phyloP scores from a whole-genome alignment of 2,329 filamentous ascomycete species.

The Exophiala dermatitidis region DNA sequence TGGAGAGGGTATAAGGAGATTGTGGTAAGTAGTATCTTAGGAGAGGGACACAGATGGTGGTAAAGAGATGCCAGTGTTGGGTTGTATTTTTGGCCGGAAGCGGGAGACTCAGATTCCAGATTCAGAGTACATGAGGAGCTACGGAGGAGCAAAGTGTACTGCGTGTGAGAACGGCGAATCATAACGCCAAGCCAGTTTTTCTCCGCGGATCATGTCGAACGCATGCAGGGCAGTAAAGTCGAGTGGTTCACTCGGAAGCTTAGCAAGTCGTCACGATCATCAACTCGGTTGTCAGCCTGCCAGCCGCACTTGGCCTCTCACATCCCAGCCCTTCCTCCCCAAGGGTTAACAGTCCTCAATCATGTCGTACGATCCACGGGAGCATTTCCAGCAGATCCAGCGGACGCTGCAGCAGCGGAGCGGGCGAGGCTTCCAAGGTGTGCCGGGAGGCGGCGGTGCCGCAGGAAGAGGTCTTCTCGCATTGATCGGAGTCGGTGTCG shows the following conservation, averaged over 20 bases:
- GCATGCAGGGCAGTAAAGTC: not conserved
- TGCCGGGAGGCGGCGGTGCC: slow-evolving; percentile 48
- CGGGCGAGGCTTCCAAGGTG: slow-evolving; percentile 44
- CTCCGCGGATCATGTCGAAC: not conserved
- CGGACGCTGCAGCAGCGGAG: slow-evolving; percentile 51
- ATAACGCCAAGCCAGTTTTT: not conserved
- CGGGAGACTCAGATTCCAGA: too few relatives aligned
- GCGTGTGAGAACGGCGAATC: not conserved
- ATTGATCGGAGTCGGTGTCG: slow-evolving; percentile 46
- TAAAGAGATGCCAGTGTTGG: too few relatives aligned
- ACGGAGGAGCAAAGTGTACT: not conserved
- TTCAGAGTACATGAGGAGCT: not conserved
- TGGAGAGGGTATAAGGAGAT: too few relatives aligned
- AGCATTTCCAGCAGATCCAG: slow-evolving; percentile 61
- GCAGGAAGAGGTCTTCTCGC: slow-evolving; percentile 49
- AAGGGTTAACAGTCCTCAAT: not conserved
- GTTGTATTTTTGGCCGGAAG: too few relatives aligned
- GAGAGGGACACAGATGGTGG: too few relatives aligned
- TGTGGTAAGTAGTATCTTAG: too few relatives aligned
- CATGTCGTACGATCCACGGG: slow-evolving; percentile 46
- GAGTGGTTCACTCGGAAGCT: not conserved
- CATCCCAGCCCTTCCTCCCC: not conserved
- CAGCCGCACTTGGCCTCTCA: not conserved
- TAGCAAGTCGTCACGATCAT: not conserved
- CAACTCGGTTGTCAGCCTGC: not conserved